A percentile compares a stretch with the other conserved stretches of the same genome.
phyloP scores from a whole-genome alignment of 1,139 yeast species.

The Hansenula lynferdii region DNA sequence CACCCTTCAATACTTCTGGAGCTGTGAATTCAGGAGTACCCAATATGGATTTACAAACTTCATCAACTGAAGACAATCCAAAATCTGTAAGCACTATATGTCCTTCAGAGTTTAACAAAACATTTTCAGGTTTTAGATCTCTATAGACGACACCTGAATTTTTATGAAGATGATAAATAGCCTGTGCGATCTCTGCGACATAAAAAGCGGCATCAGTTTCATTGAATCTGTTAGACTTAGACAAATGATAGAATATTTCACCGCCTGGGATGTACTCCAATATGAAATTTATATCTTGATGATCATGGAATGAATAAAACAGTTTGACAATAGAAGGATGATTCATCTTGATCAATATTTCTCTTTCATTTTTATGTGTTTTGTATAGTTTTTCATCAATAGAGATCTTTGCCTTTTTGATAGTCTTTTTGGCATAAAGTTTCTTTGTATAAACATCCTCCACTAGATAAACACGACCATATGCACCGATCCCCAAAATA shows the following conservation, averaged over 20 bases:
- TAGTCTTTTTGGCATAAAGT: conserved; percentile 84
- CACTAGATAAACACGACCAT: conserved; percentile 82
- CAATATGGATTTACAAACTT: conserved; percentile 48
- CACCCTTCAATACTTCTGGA: conserved; percentile 85
- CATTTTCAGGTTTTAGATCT: conserved; percentile 92
- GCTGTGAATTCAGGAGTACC: conserved; percentile 98
- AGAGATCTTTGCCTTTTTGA: conserved; percentile 71
- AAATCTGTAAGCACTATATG: conserved; percentile 88
- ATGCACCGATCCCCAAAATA: conserved; percentile 86
- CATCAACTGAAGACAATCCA: conserved; percentile 66
- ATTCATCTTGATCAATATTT: conserved; percentile 61
- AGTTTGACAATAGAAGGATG: conserved; percentile 90
- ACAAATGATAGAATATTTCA: conserved; percentile 81
- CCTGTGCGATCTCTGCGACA: conserved; percentile 82
- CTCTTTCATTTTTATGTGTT: conserved; percentile 32
- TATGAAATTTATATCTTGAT: conserved; percentile 69
- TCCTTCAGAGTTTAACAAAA: conserved; percentile 74
- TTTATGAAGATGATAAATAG: conserved; percentile 72
- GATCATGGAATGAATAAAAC: conserved; percentile 87
- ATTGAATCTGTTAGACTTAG: conserved; percentile 36
- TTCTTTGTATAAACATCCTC: conserved; percentile 57
- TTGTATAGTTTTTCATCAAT: conserved; percentile 27
- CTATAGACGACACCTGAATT: conserved; percentile 78
- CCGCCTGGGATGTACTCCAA: conserved; percentile 95
- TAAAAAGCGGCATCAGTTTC: conserved; percentile 81